These are phyloP conservation scores for Medakamo hakoo DNA, from an alignment of 139 green algal genomes.

Conservation along the genomic window DNA sequence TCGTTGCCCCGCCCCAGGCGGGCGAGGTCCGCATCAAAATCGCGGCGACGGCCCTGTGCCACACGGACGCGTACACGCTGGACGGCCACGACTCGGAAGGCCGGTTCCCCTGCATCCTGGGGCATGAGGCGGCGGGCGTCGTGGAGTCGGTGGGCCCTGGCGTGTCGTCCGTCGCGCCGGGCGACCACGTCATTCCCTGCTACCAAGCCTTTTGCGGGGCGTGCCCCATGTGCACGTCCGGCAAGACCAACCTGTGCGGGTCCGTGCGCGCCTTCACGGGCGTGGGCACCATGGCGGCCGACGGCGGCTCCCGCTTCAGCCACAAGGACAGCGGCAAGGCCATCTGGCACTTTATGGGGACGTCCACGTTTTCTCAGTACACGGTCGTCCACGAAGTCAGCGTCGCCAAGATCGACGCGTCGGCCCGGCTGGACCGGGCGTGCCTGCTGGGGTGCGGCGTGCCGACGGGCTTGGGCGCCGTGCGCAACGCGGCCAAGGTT, in stretches of 20 bases:
- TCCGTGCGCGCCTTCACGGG: conserved; percentile 67
- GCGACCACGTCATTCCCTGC: conserved; percentile 18
- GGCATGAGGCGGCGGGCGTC: conserved; percentile 89
- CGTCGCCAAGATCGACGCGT: conserved; percentile 54
- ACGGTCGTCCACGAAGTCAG: conserved; percentile 87
- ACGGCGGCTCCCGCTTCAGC: conserved; percentile 67
- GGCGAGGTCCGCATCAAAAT: conserved; percentile 89
- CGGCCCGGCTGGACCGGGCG: conserved; percentile 59
- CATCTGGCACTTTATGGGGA: conserved; percentile 99
- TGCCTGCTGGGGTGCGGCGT: conserved; percentile 86
- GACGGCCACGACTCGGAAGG: conserved; percentile 57
- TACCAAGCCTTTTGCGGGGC: conserved; percentile 67
- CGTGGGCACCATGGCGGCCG: conserved; percentile 82
- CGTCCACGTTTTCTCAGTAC: conserved; percentile 93
- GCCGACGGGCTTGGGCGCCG: conserved; percentile 77
- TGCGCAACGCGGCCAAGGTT: conserved; percentile 88
- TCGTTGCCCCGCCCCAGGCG: conserved; percentile 60
- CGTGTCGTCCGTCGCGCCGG: conserved; percentile 29
- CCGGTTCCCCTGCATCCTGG: conserved; percentile 92
- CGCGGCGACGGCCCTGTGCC: conserved; percentile 78
- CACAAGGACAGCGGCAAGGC: conserved; percentile 56
- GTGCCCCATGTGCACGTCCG: conserved; percentile 85
- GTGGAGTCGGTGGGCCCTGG: conserved; percentile 85
- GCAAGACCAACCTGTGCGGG: conserved; percentile 86
- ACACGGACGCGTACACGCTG: conserved; percentile 92